Evolutionary conservation across 2,329 filamentous ascomycete genomes (phyloP), one percentile per base, ranked within the genome.

Genomic region (Malbranchea zuffiana): DNA sequence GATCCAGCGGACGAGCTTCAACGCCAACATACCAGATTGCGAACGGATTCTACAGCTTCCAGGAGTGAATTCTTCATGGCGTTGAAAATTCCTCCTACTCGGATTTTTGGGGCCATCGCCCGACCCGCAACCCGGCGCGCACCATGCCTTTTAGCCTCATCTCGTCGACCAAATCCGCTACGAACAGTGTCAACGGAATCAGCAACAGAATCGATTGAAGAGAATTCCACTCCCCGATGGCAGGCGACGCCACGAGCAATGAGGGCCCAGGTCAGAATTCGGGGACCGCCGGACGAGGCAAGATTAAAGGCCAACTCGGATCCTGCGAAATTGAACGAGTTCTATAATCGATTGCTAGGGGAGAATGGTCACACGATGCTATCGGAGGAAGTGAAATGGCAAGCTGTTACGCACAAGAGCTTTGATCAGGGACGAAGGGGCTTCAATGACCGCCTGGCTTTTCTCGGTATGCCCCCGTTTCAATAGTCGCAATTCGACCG

Each of bases 361-460:
- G 68, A 67, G 31, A 76, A 72, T 30, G 83, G 82, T 40, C 74
- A 82, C 48, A 74, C 72, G 49, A 59, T 90, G 57, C 68, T 98
- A 40, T 78, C 81, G 2, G 87, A 95, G 11, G 88, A 98, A 64
- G 70, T 90, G 44, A 96, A 95, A 66, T 98, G 90, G 90, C 67
- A 96, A 53, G 87, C 87, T 19, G 75, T 98, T 39, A 98, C 90
- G 47, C 90, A 96, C 62, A 96, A 96, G 74, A 95, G 86, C 62
- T 96, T 94, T 55, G 88, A 98, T 57, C 86, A 96, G 55, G 90
- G 87, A 35, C 72, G 85, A 53, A 79, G 87, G 68, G 88, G 88
- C 1, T 94, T 88, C 65, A 98, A 98, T 59, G 88, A 95, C 53
- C 75, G 84, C 44, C 67, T 98, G 60, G 83, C 86, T n/a, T 86